Conservation (phyloP, 306 rosid genomes). For the Quercus dentata region DNA sequence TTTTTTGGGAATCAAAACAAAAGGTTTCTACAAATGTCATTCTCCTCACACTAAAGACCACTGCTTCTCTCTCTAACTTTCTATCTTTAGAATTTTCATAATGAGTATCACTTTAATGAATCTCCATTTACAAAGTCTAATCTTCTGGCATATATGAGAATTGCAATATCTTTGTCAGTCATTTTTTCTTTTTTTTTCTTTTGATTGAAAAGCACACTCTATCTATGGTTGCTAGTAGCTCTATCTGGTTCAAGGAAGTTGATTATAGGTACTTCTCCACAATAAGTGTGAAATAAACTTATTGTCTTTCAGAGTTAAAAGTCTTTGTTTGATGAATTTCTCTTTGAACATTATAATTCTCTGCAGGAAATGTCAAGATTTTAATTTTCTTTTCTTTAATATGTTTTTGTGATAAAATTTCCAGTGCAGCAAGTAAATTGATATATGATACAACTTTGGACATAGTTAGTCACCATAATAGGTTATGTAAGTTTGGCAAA, state of each 20-base stretch:
- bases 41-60: background rate
- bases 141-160: background rate
- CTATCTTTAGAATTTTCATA: background rate
- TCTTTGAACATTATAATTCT: background rate
- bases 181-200: background rate
- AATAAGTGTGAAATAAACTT: background rate
- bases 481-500: background rate
- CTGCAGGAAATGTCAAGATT: background rate
- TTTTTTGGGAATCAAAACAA: too few species aligned
- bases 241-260: background rate
- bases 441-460: background rate
- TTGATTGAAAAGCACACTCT: background rate
- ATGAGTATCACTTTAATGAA: background rate
- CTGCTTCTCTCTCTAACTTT: background rate
- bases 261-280: background rate
- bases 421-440: too few species aligned
- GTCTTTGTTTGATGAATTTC: background rate
- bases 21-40: background rate
- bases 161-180: background rate
- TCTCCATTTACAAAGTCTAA: background rate
- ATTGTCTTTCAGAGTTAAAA: background rate
- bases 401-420: background rate
- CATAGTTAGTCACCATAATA: background rate
- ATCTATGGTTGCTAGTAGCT: background rate
- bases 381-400: background rate